These are phyloP conservation scores for Globisporangium viniferum DNA, from an alignment of 352 stramenopile species.

Conservation along the genomic window DNA sequence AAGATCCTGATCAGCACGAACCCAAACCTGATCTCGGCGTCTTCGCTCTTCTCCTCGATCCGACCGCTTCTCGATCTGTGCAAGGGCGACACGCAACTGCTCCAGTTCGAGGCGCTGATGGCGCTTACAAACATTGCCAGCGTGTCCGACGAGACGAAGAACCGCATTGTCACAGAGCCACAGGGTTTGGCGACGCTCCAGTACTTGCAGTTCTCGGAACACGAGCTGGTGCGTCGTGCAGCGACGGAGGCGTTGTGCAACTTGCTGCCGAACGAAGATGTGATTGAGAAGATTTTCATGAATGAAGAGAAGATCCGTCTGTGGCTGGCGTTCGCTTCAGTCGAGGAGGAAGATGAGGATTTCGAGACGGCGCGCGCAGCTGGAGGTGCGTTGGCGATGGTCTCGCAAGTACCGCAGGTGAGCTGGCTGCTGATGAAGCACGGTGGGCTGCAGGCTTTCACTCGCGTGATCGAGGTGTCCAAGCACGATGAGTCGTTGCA, in stretches of 20 bases:
- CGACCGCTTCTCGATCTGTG: conserved; percentile 91
- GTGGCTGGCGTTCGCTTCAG: conserved; percentile 91
- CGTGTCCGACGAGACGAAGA: conserved; percentile 93
- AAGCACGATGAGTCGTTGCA: conserved; percentile 69
- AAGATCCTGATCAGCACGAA: conserved; percentile 98
- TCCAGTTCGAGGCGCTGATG: conserved; percentile 94
- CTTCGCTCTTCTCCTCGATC: conserved; percentile 77
- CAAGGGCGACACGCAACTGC: conserved; percentile 90
- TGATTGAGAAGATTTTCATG: conserved; percentile 92
- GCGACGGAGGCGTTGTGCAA: conserved; percentile 97
- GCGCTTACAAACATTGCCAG: conserved; percentile 97
- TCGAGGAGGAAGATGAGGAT: conserved; percentile 91
- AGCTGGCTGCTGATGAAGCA: conserved; percentile 72
- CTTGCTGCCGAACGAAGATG: conserved; percentile 90
- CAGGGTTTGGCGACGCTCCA: conserved; percentile 75
- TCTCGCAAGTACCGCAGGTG: conserved; percentile 74
- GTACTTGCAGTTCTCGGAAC: conserved; percentile 96
- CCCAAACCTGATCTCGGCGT: conserved; percentile 84
- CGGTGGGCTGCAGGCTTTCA: conserved; percentile 56
- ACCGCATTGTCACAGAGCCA: conserved; percentile 68
- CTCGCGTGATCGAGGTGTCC: conserved; percentile 43
- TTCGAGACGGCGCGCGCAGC: conserved; percentile 91
- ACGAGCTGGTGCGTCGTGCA: conserved; percentile 95
- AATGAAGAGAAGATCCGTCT: conserved; percentile 92
- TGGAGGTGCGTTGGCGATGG: conserved; percentile 92